Conservation (phyloP, 495 filamentous ascomycete genomes). For the Massariosphaeria phaeospora region DNA sequence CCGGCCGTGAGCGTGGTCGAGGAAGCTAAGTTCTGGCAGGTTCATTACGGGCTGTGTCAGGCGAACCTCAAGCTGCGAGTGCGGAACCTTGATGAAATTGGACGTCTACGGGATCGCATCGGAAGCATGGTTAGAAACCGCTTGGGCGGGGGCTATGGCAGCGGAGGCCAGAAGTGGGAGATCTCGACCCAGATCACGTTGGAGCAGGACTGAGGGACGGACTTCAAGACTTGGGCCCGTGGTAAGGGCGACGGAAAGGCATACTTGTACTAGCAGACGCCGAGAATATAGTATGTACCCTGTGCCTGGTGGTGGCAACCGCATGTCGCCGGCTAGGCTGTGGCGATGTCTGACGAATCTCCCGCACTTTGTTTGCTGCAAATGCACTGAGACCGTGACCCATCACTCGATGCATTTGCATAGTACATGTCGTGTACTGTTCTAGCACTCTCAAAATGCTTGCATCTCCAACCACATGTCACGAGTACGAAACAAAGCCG, state of each 20-base stretch:
- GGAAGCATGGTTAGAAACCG: slow-evolving; percentile 75
- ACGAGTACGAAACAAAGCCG: no score
- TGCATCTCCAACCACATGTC: no score
- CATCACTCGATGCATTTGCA: no score
- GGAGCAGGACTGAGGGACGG: slow-evolving; percentile 36
- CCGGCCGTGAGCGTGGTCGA: slow-evolving; percentile 69
- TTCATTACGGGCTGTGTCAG: slow-evolving; percentile 94
- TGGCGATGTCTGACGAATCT: no score
- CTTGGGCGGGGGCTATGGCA: slow-evolving; percentile 81
- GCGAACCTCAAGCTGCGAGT: slow-evolving; percentile 82
- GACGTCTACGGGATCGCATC: slow-evolving; percentile 66
- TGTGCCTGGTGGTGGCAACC: no score
- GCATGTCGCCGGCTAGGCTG: no score
- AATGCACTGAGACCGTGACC: no score
- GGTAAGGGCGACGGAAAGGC: background rate
- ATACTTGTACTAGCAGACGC: no score
- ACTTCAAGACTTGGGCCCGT: background rate
- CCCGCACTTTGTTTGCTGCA: no score
- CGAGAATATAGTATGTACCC: no score
- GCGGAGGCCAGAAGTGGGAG: slow-evolving; percentile 79
- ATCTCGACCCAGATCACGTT: slow-evolving; percentile 50
- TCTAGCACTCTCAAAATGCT: no score
- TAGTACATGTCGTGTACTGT: no score
- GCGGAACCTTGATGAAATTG: slow-evolving; percentile 58
- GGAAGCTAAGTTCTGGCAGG: slow-evolving; percentile 95